Conservation (phyloP, 2,329 filamentous ascomycete genomes). For the Cyanodermella asteris region DNA sequence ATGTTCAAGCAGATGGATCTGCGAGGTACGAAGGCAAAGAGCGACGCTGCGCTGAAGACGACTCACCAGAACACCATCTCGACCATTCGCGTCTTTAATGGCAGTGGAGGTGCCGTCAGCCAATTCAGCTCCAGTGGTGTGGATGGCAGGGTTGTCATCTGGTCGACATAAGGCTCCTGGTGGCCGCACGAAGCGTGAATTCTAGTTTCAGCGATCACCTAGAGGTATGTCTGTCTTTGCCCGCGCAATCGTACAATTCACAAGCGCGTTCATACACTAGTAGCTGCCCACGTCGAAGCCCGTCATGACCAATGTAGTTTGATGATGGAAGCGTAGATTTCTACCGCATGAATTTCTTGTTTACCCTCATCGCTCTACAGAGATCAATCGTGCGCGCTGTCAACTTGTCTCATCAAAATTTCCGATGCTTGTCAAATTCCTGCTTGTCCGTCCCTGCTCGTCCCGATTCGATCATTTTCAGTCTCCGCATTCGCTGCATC, state of each 20-base stretch:
- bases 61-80: conserved; percentile 93
- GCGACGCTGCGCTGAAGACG: conserved; percentile 86
- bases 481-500: too few relatives aligned
- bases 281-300: too few relatives aligned
- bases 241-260: neutral
- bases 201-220: neutral
- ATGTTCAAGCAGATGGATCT: conserved; percentile 99
- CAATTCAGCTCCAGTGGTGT: conserved; percentile 80
- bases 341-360: neutral
- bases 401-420: too few relatives aligned
- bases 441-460: too few relatives aligned
- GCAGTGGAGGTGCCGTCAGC: conserved; percentile 37
- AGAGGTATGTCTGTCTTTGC: neutral
- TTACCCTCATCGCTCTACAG: too few relatives aligned
- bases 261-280: neutral
- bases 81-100: conserved; percentile 57
- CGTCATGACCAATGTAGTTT: too few relatives aligned
- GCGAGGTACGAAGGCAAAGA: conserved; percentile 74
- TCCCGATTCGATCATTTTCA: too few relatives aligned
- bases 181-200: conserved; percentile 3
- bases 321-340: neutral
- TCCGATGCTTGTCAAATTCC: too few relatives aligned
- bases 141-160: conserved; percentile 63
- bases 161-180: conserved; percentile 32
- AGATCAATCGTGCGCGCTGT: too few relatives aligned